Percentiles rank a stretch among this genome's conserved stretches.
These are phyloP conservation scores for Kwoniella botswanensis DNA, from an alignment of 768 basidiomycete genomes.

Conservation along the genomic window DNA sequence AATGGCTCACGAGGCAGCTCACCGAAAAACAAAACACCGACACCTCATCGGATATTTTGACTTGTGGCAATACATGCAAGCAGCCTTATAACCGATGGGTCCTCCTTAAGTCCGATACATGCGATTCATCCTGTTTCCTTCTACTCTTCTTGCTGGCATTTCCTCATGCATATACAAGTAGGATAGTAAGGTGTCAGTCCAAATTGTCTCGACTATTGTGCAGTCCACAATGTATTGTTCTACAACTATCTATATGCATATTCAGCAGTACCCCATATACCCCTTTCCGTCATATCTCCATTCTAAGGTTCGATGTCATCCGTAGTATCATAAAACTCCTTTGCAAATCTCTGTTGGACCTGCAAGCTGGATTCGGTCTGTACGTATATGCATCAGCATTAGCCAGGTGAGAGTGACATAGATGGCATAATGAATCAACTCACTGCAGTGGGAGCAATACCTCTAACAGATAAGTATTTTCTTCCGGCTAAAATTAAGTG, in stretches of 20 bases:
- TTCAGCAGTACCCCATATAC: not conserved
- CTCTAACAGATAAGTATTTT: constrained; percentile 57
- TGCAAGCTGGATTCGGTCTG: constrained; percentile 69
- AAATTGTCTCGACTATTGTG: no score
- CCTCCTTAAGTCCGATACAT: constrained; percentile 6
- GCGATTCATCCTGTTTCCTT: not conserved
- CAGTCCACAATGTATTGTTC: no score
- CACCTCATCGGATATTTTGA: not conserved
- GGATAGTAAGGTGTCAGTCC: no score
- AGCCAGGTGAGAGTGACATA: not conserved
- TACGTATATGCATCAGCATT: not conserved
- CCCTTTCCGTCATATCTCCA: not conserved
- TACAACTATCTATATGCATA: not conserved
- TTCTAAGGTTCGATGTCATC: constrained; percentile 39
- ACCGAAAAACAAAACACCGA: not conserved
- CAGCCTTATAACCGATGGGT: constrained; percentile 22
- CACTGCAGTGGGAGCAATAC: constrained; percentile 51
- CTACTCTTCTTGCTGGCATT: not conserved
- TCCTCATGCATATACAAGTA: not conserved
- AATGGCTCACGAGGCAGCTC: not conserved
- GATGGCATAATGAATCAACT: constrained; percentile 8
- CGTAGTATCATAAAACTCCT: constrained; percentile 73
- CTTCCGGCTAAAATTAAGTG: constrained; percentile 32
- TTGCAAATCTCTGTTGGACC: constrained; percentile 77
- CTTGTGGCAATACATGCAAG: not conserved